Base-by-base conservation (phyloP, 768 basidiomycete species). In the Mrakia frigida region DNA sequence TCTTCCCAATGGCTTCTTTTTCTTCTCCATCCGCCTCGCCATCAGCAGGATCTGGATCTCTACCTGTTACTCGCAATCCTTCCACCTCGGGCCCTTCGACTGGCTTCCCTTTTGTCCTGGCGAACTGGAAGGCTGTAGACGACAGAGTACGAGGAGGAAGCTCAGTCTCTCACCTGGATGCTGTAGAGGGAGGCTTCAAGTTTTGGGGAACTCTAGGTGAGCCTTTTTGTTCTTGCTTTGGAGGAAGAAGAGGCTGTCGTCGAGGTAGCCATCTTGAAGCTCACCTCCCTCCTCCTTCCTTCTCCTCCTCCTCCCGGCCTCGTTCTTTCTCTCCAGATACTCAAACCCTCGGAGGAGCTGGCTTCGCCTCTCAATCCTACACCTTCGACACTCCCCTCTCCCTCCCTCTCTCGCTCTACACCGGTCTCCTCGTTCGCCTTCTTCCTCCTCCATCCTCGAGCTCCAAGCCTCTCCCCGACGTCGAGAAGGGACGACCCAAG, bases 301-400 rank as follows among this genome's bases (percentile, higher is more conserved):
- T n/a, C n/a, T n/a, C 10, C n/a, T 39, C 21, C 67, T 35, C 71
- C 41, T 68, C 50, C 31, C 21, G 43, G 14, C 61, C 46, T 70
- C 43, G 23, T 73, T 37, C 23, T 33, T 70, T 21, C 39, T 43
- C n/a, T 35, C 6, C 76, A 85, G 84, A 85, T 73, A 84, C 80
- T 74, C 80, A 81, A 16, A 83, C 83, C 0, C 82, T 85, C 11
- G 84, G 84, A 6, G 84, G 83, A 28, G 84, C 84, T 50, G 84
- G 84, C 5, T 85, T 85, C 76, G 84, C 84, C 10, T 84, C 84
- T 3, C 84, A 84, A 74, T 79, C 80, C n/a, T 82, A 82, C 77
- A 79, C 80, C 13, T 84, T 84, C 13, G 79, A 80, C 0, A 60
- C 65, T 10, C 81, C 81, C 7, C 80, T 84, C 25, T 63, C 79